Percentiles rank a stretch among this genome's conserved stretches.
Conservation (phyloP, 352 stramenopile genomes). For the Pythium sp. region DNA sequence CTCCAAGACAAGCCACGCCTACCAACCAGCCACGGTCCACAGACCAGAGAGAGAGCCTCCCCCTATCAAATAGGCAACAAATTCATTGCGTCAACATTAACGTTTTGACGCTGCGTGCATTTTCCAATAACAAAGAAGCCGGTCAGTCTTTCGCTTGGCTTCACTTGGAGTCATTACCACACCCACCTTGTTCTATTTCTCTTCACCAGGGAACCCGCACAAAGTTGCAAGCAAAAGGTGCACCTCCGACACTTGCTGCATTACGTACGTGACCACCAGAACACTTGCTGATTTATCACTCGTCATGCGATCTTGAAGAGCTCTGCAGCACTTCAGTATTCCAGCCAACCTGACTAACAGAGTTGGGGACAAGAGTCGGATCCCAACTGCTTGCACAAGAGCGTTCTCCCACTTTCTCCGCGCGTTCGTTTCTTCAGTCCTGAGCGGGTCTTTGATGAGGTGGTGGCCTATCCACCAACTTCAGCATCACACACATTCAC, state of each 20-base stretch:
- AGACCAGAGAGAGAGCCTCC: not conserved
- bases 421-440: not conserved
- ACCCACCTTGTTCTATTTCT: not conserved
- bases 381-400: not conserved
- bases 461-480: too few species aligned
- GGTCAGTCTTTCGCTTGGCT: not conserved
- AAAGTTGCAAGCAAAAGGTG: not conserved
- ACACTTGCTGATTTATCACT: not conserved
- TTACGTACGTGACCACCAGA: not conserved
- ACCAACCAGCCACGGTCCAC: not conserved
- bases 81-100: not conserved
- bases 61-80: not conserved
- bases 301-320: not conserved
- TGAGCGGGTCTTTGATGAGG: too few species aligned
- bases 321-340: not conserved
- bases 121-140: not conserved
- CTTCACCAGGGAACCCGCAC: not conserved
- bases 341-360: too few species aligned
- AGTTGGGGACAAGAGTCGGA: not conserved
- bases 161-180: not conserved
- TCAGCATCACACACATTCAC: too few species aligned
- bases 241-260: not conserved
- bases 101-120: not conserved
- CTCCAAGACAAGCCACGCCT: not conserved
- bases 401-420: not conserved